Conservation (phyloP, 2,329 filamentous ascomycete genomes). For the Tolypocladium sp. region DNA sequence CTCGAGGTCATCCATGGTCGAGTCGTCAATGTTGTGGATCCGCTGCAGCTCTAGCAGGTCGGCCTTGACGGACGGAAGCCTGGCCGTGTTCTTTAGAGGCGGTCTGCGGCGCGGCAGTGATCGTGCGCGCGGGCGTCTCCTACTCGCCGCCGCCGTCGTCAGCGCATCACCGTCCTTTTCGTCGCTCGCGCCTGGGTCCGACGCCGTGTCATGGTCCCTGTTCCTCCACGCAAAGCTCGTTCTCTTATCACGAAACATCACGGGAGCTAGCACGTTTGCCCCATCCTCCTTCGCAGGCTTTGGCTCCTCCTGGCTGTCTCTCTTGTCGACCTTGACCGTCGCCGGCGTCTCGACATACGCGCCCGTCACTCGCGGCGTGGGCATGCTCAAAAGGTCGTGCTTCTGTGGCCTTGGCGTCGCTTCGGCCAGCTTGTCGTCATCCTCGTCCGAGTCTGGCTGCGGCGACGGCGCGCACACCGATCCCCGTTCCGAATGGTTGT, state of each 20-base stretch:
- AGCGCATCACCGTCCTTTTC: constrained; percentile 9
- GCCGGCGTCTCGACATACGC: constrained; percentile 49
- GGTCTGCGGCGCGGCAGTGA: constrained; percentile 34
- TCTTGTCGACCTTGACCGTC: constrained; percentile 30
- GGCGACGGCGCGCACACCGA: constrained; percentile 42
- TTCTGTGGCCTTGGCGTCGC: constrained; percentile 39
- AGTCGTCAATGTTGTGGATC: constrained; percentile 47
- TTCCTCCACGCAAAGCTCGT: constrained; percentile 12
- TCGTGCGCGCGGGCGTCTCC: constrained; percentile 16
- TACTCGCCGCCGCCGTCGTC: constrained; percentile 14
- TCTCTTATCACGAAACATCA: constrained; percentile 15
- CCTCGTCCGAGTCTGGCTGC: constrained; percentile 19
- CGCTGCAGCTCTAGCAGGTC: constrained; percentile 45
- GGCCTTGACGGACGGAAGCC: constrained; percentile 43
- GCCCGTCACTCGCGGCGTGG: constrained; percentile 44
- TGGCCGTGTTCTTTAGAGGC: constrained; percentile 44
- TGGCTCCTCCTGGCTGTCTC: constrained; percentile 10
- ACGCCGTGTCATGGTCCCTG: constrained; percentile 19
- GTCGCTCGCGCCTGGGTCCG: constrained; percentile 19
- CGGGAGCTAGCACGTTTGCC: constrained; percentile 7
- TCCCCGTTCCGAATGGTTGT: constrained; percentile 47
- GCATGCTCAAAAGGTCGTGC: constrained; percentile 35
- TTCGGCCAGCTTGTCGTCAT: constrained; percentile 23
- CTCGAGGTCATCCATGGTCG: constrained; percentile 49
- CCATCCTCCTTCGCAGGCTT: constrained; percentile 3